Evolutionary conservation across 768 basidiomycete species (phyloP), one percentile per base, ranked within the genome.

Genomic region (Mycena floridula): DNA sequence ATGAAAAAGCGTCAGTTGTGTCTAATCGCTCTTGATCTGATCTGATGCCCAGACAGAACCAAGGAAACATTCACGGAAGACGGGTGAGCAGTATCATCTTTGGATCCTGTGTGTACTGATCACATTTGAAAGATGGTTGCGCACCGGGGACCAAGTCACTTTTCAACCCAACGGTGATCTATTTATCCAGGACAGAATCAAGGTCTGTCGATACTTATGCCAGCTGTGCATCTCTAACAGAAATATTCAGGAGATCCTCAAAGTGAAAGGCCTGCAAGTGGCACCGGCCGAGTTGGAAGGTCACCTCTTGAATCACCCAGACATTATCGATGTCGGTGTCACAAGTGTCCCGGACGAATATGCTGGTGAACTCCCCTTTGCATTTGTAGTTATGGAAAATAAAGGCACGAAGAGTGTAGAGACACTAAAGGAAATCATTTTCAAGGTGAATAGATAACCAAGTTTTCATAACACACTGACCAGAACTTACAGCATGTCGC

Each of bases 301-400:
- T 0, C 81, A 81, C 56, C 64, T 84, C 40, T 67, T 85, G 25
- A 55, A 68, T 27, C 81, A 84, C 52, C 67, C 72, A 7, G 77
- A 78, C 46, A 81, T 88, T 9, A 63, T 60, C 4, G 82, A 82
- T 54, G 68, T 68, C 1, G 81, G 82, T 51, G 79, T 85, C 7
- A 81, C 88, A 7, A 75, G 82, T 4, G 56, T 86, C 16, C 71
- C 72, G 1, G 83, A 89, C 52, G 85, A 88, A 21, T 87, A 82
- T 57, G 82, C 73, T 45, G 85, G 87, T 15, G 86, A 90, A 57
- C 52, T 85, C 11, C 86, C 88, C 0, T 54, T 85, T 43, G 86
- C 86, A 7, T 89, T 77, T 57, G 65, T 89, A 20, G 82, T 82
- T 4, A 69, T 79, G 15, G 63, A 64, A 30, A 30, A 30, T 16